Conservation (phyloP, 75 land plant species). For the Pseudotsuga menziesii region DNA sequence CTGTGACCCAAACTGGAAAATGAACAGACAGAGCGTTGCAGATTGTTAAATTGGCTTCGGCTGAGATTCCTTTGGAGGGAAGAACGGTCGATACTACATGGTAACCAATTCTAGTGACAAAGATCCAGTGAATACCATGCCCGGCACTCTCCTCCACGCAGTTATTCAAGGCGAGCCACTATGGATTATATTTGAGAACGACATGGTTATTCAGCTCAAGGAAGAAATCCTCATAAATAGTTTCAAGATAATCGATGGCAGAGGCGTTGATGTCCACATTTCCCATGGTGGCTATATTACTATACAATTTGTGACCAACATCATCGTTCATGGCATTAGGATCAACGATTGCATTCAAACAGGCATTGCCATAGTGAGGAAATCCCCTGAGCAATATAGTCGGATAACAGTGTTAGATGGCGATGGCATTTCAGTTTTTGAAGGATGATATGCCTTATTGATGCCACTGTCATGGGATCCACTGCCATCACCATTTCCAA, state of each 20-base stretch:
- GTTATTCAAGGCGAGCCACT: constrained; percentile 27
- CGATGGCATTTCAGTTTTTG: constrained; percentile 17
- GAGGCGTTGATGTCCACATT: constrained; percentile 27
- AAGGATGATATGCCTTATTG: constrained; percentile 16
- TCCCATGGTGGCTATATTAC: constrained; percentile 29
- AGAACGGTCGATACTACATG: constrained; percentile 29
- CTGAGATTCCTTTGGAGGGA: constrained; percentile 35
- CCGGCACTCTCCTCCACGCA: constrained; percentile 36
- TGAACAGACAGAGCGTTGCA: constrained; percentile 36
- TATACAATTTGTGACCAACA: constrained; percentile 17
- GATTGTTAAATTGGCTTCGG: constrained; percentile 50
- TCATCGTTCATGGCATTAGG: constrained; percentile 28
- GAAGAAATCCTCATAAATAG: constrained; percentile 26
- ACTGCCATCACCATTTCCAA: constrained; percentile 25
- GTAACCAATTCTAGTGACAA: constrained; percentile 51
- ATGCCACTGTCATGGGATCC: constrained; percentile 27
- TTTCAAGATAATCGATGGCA: constrained; percentile 34
- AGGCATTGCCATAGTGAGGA: constrained; percentile 18
- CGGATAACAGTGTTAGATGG: constrained; percentile 15
- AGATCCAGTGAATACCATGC: constrained; percentile 52
- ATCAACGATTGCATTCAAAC: constrained; percentile 21
- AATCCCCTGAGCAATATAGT: constrained; percentile 16
- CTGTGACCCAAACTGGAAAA: constrained; percentile 34
- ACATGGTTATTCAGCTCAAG: constrained; percentile 25
- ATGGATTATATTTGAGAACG: constrained; percentile 22